Evolutionary conservation across 78 protist genomes (phyloP), one percentile per base, ranked within the genome.

Genomic region (Carpediemonas membranifera): DNA sequence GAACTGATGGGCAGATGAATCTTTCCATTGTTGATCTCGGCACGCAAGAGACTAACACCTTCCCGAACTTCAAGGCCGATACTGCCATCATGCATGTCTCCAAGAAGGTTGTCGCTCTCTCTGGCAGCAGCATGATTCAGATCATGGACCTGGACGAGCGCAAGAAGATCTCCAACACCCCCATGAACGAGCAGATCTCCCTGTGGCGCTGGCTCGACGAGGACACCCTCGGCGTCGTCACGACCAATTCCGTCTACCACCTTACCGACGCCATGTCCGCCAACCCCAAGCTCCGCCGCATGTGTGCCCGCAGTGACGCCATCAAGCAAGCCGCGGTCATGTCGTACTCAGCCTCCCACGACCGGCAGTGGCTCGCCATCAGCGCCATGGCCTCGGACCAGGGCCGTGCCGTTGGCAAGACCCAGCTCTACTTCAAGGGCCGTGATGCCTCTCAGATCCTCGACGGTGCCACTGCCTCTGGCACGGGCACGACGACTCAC

Each of bases 61-160:
- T 41, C 47, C n/a, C n/a, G n/a, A 41, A 41, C 65, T 88, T 87
- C 61, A 62, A 59, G 15, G 91, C 98, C 0, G 98, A 92, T 39
- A 65, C 87, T 1, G 96, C 97, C 44, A 87, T 94, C 56, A 89
- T 92, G 98, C 79, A 92, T 78, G 98, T 98, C 31, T 70, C 65
- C 31, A 60, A 79, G 52, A 80, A 85, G 66, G 80, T 96, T 44
- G 71, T 96, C 33, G 99, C 98, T 15, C 84, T 96, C 51, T 7
- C 35, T 68, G 94, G 88, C 33, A 87, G 84, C 24, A 30, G 55
- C n/a, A 24, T 27, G 21, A 56, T 94, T 25, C 98, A 96, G 79
- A 85, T 96, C 68, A 90, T 91, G 77, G 77, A 89, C 78, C 59
- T 94, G 62, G 96, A 94, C 57, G 67, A 79, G 79, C 77, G 83